phyloP scores from a whole-genome alignment of 192 early-diverging fungal species.

The Blastocladiella britannica region DNA sequence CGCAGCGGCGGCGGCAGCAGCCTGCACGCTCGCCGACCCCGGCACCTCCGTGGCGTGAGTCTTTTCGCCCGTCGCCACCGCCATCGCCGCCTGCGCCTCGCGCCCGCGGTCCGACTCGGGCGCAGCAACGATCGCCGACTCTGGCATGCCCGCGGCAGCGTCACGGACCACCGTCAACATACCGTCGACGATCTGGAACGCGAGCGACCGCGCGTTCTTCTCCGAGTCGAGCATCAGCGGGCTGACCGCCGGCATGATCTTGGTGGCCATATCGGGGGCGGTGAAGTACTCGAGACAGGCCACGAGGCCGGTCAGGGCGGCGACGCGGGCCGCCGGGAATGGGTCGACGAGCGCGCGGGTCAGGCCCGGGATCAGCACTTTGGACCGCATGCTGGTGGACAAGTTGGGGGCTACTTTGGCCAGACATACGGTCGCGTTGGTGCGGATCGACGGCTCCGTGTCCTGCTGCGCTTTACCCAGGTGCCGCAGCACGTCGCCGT shows the following conservation, averaged over 20 bases:
- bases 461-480: slow-evolving; percentile 78
- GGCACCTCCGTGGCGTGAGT: too few relatives aligned
- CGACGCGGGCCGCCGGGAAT: slow-evolving; percentile 37
- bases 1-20: too few relatives aligned
- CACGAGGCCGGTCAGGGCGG: slow-evolving; percentile 53
- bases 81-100: too few relatives aligned
- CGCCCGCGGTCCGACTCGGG: too few relatives aligned
- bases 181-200: not conserved
- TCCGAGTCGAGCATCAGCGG: slow-evolving; percentile 53
- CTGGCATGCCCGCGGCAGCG: not conserved
- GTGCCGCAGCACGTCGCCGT: slow-evolving; percentile 65
- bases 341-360: not conserved
- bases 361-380: not conserved
- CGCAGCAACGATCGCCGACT: too few relatives aligned
- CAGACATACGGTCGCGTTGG: slow-evolving; percentile 85
- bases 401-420: slow-evolving; percentile 74
- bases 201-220: slow-evolving; percentile 14
- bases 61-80: too few relatives aligned
- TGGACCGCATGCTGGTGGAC: slow-evolving; percentile 35
- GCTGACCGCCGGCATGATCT: slow-evolving; percentile 52
- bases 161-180: not conserved
- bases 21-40: too few relatives aligned
- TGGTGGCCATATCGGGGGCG: slow-evolving; percentile 42
- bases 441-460: slow-evolving; percentile 83
- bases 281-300: slow-evolving; percentile 53